phyloP scores from a whole-genome alignment of 306 rosid species.

The Rosa chinensis region DNA sequence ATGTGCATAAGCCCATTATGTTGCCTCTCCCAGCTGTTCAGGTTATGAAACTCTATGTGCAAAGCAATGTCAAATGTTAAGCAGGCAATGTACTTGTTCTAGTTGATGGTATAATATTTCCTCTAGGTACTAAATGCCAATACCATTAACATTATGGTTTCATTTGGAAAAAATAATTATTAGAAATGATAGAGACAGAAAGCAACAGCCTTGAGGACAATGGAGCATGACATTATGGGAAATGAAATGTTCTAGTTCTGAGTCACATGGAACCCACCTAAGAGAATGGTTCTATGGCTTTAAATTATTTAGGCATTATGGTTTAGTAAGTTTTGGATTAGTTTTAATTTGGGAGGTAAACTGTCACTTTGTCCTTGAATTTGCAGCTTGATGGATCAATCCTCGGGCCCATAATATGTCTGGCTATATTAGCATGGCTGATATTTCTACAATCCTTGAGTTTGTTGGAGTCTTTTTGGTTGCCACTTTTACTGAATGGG shows the following conservation, averaged over 20 bases:
- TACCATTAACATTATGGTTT: neutral
- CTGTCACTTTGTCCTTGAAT: neutral
- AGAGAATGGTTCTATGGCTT: neutral
- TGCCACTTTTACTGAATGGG: constrained; percentile 1
- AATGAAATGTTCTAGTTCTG: neutral
- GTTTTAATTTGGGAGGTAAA: neutral
- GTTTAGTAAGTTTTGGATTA: neutral
- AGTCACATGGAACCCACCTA: neutral
- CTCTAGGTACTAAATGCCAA: neutral
- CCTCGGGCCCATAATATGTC: neutral
- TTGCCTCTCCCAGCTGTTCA: neutral
- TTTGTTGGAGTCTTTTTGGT: constrained; percentile 8
- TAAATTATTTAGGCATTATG: neutral
- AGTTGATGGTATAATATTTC: neutral
- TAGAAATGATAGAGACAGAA: neutral
- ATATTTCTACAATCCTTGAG: constrained; percentile 8
- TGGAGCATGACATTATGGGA: neutral
- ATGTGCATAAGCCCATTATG: constrained; percentile 8
- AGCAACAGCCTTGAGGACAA: neutral
- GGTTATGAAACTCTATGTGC: neutral
- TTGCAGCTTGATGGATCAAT: neutral
- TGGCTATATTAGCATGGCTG: neutral
- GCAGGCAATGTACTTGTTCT: neutral
- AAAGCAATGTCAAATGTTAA: neutral
- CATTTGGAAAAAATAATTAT: neutral